Conservation (phyloP, 2,329 filamentous ascomycete genomes). For the Colletotrichum eremochloae region DNA sequence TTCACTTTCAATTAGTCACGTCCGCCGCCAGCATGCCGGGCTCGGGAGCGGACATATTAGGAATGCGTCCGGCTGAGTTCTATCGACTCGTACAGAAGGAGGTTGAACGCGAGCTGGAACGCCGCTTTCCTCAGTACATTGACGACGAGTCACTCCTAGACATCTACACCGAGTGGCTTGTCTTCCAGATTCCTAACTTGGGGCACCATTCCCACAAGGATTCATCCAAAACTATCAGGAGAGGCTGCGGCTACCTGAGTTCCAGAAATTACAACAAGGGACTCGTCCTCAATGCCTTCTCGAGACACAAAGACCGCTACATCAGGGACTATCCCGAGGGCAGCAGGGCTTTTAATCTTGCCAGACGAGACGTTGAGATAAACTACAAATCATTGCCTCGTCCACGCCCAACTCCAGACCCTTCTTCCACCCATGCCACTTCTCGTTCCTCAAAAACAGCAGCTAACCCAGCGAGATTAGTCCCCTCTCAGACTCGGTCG, state of each 20-base stretch:
- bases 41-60: background rate
- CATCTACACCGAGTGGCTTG: constrained; percentile 33
- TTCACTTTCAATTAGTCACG: background rate
- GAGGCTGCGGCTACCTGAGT: constrained; percentile 43
- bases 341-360: constrained; percentile 24
- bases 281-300: constrained; percentile 41
- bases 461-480: too few species aligned
- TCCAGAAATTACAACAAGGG: constrained; percentile 34
- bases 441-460: background rate
- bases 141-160: constrained; percentile 17
- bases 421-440: background rate
- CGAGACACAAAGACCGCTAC: constrained; percentile 36
- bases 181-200: constrained; percentile 17
- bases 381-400: constrained; percentile 26
- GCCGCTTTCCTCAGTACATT: constrained; percentile 4
- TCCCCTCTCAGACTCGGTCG: background rate
- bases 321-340: background rate
- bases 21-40: background rate
- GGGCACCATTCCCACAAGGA: background rate
- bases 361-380: constrained; percentile 38
- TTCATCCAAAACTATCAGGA: constrained; percentile 27
- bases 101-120: constrained; percentile 19
- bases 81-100: constrained; percentile 4
- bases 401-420: background rate
- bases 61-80: constrained; percentile 6